A percentile compares a stretch with the other conserved stretches of the same genome.
Conservation (phyloP, 2,329 filamentous ascomycete genomes). For the Didymella segeticola region DNA sequence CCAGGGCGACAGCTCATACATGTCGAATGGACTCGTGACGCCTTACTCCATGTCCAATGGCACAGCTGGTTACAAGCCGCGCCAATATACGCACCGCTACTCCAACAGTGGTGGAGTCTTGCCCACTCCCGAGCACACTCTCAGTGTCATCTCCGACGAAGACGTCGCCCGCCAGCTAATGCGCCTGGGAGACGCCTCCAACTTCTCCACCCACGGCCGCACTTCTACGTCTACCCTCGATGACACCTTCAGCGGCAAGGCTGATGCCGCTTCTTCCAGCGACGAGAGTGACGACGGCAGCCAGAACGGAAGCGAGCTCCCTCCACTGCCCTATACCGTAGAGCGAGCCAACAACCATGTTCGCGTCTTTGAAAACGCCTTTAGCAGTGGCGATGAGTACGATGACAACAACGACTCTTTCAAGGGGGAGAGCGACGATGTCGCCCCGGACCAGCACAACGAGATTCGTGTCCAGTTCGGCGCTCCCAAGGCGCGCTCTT, state of each 20-base stretch:
- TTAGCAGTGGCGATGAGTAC: constrained; percentile 68
- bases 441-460: constrained; percentile 46
- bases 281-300: constrained; percentile 73
- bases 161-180: constrained; percentile 97
- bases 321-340: constrained; percentile 46
- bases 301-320: constrained; percentile 62
- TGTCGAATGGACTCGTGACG: constrained; percentile 43
- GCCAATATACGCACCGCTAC: constrained; percentile 51
- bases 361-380: constrained; percentile 57
- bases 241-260: constrained; percentile 89
- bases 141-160: constrained; percentile 97
- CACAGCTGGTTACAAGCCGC: constrained; percentile 42
- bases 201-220: constrained; percentile 83
- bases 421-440: constrained; percentile 62
- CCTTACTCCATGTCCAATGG: constrained; percentile 46
- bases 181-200: constrained; percentile 91
- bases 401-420: constrained; percentile 62
- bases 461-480: constrained; percentile 52
- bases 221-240: constrained; percentile 93
- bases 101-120: constrained; percentile 66
- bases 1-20: constrained; percentile 46
- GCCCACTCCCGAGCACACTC: constrained; percentile 95
- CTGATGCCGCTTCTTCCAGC: constrained; percentile 65
- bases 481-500: constrained; percentile 46
- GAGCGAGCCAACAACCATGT: constrained; percentile 27